A percentile compares a stretch with the other conserved stretches of the same genome.
These are phyloP conservation scores for Lentinula aciculospora DNA, from an alignment of 768 basidiomycete genomes.

Conservation along the genomic window DNA sequence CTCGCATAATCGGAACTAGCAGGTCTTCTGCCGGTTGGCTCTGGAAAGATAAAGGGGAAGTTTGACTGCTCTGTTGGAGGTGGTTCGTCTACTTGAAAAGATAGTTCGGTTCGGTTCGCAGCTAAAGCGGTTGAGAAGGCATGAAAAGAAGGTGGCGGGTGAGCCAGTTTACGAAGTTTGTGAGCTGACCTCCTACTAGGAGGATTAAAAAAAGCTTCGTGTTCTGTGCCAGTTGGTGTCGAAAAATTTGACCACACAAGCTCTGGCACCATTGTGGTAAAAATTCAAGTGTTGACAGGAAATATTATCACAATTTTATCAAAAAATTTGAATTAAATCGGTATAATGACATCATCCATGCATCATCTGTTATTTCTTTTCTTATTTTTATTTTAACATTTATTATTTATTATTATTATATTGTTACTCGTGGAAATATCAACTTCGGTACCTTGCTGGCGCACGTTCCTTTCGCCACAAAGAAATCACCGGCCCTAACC, in stretches of 20 bases:
- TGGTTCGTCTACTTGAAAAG: not conserved
- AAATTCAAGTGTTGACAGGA: not conserved
- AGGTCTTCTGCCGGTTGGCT: not conserved
- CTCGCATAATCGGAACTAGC: not conserved
- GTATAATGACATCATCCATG: not conserved
- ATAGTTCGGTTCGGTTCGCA: not conserved
- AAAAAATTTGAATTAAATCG: no score
- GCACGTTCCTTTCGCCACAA: no score
- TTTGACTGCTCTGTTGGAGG: not conserved
- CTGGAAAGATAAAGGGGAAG: conserved; percentile 1
- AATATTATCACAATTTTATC: no score
- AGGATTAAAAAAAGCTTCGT: not conserved
- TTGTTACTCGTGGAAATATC: no score
- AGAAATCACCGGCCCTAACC: no score
- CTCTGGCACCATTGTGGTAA: not conserved
- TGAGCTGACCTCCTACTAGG: not conserved
- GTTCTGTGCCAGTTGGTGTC: not conserved
- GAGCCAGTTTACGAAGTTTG: conserved; percentile 5
- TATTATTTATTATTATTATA: no score
- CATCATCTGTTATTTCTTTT: not conserved
- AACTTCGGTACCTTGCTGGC: no score
- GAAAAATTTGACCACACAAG: not conserved
- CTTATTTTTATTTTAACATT: no score
- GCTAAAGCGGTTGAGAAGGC: not conserved
- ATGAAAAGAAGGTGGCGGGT: conserved; percentile 3